Evolutionary conservation across 2,329 filamentous ascomycete species (phyloP), one percentile per base, ranked within the genome.

Genomic region (Paraconiothyrium brasiliense): DNA sequence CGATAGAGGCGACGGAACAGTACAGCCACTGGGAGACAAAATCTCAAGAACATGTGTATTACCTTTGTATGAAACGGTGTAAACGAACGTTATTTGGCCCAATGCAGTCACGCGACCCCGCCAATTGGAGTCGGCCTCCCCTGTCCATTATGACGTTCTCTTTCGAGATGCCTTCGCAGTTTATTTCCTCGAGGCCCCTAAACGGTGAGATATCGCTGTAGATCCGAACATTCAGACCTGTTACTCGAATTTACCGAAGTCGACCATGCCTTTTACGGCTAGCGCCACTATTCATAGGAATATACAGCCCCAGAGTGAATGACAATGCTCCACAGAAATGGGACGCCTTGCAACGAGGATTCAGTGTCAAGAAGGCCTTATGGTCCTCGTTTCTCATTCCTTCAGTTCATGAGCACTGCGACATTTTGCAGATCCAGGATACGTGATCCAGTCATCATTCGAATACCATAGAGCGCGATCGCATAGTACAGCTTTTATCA

Each of bases 331-430:
- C 9, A 30, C 27, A 54, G 14, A 10, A 43, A 27, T 13, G 22
- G 50, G 50, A 30, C 50, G 35, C 50, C 50, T 54, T 54, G 50
- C 32, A 24, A 30, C 22, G 10, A 43, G 13, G n/a, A 22, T 14
- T 10, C 11, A 30, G 20, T 54, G 37, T 54, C 50, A 54, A 54
- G 35, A 30, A 51, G 35, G 22, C 35, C n/a, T 22, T 37, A 10
- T 4, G 20, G 13, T 8, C 5, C 35, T 16, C 50, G 43, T 43
- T 35, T 4, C 22, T 43, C 34, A 20, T 13, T 52, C 8, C n/a
- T 16, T 39, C 34, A 24, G 27, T 30, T 30, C 4, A 30, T 6
- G 27, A 30, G 6, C 11, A 9, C n/a, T 20, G 49, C 20, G n/a
- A 52, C 35, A 6, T 52, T 27, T 20, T 30, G 10, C 22, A 14